Base-by-base conservation (phyloP, 2,329 filamentous ascomycete species). In the Iodosphaeria phyllophila region DNA sequence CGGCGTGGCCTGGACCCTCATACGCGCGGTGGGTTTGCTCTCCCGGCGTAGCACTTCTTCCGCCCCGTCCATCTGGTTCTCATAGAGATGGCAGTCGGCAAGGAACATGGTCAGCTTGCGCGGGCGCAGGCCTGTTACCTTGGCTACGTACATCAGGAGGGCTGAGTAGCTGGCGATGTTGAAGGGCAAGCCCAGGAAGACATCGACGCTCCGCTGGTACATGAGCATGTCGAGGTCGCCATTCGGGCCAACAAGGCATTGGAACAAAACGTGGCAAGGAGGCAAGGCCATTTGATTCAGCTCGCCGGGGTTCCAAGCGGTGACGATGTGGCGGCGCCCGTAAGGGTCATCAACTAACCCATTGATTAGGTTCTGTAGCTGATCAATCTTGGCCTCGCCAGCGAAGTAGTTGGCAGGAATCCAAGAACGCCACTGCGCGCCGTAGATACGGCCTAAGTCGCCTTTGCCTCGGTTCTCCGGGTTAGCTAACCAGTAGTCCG, bases 381-480 rank as follows among this genome's bases (percentile, higher is more conserved):
- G 89, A 46, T 98, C 89, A 10, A 93, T 79, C n/a, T n/a, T n/a
- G 11, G 89, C 89, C 46, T 92, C 62, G 0, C 79, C 83, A 0
- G 69, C 62, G 51, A 98, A 98, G n/a, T n/a, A n/a, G 32, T 82
- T 71, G 4, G 89, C 89, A n/a, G n/a, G n/a, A 24, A 89, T 89
- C 42, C 95, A 98, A 51, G 95, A 86, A 3, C 89, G 77, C 89
- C 89, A 98, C 52, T 98, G 89, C 54, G 98, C 98, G 2, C 89
- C 89, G 46, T 98, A 98, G 0, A 98, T 84, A n/a, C n/a, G n/a
- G n/a, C n/a, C n/a, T n/a, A n/a, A n/a, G n/a, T n/a, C n/a, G n/a
- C n/a, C n/a, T n/a, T n/a, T n/a, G n/a, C n/a, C n/a, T n/a, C n/a
- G n/a, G n/a, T n/a, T n/a, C 0, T 61, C 58, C 5, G 95, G 64